phyloP scores from a whole-genome alignment of 1,284 basidiomycete species.

The Neolentinus lepideus region DNA sequence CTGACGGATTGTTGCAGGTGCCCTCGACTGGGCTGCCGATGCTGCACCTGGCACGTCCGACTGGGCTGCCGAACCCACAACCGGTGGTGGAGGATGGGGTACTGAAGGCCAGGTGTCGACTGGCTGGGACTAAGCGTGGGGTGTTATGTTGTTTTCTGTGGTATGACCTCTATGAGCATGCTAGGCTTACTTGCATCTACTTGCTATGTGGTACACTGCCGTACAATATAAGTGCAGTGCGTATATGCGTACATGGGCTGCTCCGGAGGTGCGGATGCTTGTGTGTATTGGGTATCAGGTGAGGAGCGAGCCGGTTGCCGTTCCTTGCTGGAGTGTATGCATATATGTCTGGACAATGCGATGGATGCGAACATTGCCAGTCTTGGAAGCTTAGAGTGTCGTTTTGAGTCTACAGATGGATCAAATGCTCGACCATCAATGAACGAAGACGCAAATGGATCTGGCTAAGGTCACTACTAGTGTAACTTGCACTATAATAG shows the following conservation, averaged over 20 bases:
- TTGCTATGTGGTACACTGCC: neutral
- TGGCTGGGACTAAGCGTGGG: slow-evolving; percentile 50
- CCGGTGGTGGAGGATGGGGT: slow-evolving; percentile 50
- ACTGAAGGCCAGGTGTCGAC: slow-evolving; percentile 36
- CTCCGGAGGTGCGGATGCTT: too few species aligned
- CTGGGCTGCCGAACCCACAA: slow-evolving; percentile 85
- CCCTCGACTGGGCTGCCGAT: slow-evolving; percentile 83
- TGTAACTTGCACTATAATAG: too few species aligned
- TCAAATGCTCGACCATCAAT: too few species aligned
- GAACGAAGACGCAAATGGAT: too few species aligned
- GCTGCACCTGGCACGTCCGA: slow-evolving; percentile 41
- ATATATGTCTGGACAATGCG: too few species aligned
- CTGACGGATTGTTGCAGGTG: slow-evolving; percentile 35
- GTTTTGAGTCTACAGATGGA: too few species aligned
- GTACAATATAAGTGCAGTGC: neutral
- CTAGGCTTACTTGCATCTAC: neutral
- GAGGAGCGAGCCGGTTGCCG: too few species aligned
- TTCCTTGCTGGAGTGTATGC: too few species aligned
- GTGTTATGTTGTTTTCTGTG: neutral
- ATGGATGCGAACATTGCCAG: too few species aligned
- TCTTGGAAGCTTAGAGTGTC: too few species aligned
- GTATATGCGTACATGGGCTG: neutral
- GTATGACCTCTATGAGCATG: slow-evolving; percentile 1
- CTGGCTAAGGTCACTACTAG: too few species aligned
- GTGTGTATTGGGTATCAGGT: too few species aligned